These are phyloP conservation scores for Entamoeba nuttalli DNA, from an alignment of 208 protist genomes.

Conservation along the genomic window DNA sequence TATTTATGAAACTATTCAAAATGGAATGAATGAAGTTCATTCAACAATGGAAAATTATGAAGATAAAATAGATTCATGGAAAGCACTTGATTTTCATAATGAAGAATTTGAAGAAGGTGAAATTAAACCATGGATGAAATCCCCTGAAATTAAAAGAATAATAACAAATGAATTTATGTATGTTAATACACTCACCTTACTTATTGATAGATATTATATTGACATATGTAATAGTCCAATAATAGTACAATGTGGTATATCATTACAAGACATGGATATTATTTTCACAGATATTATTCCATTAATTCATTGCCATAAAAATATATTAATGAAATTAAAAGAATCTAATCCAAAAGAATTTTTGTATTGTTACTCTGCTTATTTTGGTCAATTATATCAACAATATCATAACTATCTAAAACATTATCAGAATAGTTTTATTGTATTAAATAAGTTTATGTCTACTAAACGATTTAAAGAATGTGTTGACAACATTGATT, in stretches of 20 bases:
- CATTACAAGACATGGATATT: neutral
- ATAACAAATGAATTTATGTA: neutral
- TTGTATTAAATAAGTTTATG: neutral
- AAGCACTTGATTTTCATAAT: neutral
- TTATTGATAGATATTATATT: neutral
- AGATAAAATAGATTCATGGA: neutral
- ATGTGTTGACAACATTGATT: neutral
- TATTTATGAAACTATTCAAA: neutral
- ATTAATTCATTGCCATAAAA: neutral
- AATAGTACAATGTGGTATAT: neutral
- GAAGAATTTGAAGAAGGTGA: neutral
- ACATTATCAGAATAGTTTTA: neutral
- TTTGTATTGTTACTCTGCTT: neutral
- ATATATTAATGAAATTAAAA: neutral
- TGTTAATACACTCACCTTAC: neutral
- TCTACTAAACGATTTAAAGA: neutral
- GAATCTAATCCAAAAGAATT: neutral
- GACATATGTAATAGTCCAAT: neutral
- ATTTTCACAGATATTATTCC: neutral
- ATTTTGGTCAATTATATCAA: neutral
- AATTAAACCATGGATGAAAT: neutral
- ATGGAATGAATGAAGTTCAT: neutral
- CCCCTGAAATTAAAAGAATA: neutral
- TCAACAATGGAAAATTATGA: neutral
- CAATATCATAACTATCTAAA: neutral